These are phyloP conservation scores for Populus euphratica DNA, from an alignment of 345 rosid genomes.

Conservation along the genomic window DNA sequence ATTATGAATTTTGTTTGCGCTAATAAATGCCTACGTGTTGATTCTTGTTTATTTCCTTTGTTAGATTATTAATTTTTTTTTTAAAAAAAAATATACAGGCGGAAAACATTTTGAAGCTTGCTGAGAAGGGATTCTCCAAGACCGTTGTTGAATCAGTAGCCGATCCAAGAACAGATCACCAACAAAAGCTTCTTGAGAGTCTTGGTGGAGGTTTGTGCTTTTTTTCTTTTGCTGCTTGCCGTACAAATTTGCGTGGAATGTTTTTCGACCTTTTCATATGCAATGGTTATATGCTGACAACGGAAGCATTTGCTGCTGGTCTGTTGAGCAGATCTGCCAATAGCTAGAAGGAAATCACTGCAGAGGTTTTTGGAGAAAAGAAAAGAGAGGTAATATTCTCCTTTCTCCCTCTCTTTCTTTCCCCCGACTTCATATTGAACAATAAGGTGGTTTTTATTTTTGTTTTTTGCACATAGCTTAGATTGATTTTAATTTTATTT, in stretches of 20 bases:
- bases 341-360: constrained; percentile 65
- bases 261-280: neutral
- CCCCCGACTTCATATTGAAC: neutral
- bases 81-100: constrained; percentile 26
- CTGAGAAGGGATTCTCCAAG: constrained; percentile 40
- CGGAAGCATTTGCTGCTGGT: neutral
- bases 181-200: constrained; percentile 44
- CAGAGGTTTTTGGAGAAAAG: constrained; percentile 89
- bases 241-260: neutral
- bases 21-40: neutral
- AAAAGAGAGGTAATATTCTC: constrained; percentile 59
- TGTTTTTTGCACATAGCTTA: neutral
- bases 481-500: neutral
- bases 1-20: neutral
- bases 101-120: constrained; percentile 57
- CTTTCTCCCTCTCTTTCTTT: neutral
- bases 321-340: constrained; percentile 56
- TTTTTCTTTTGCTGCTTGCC: neutral
- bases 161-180: constrained; percentile 22
- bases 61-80: neutral
- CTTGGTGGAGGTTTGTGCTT: constrained; percentile 52
- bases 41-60: neutral
- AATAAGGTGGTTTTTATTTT: neutral
- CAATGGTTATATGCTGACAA: no score
- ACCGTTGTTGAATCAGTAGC: constrained; percentile 18